Evolutionary conservation across 2,329 filamentous ascomycete genomes (phyloP), one percentile per base, ranked within the genome.

Genomic region (Colletotrichum siamense): DNA sequence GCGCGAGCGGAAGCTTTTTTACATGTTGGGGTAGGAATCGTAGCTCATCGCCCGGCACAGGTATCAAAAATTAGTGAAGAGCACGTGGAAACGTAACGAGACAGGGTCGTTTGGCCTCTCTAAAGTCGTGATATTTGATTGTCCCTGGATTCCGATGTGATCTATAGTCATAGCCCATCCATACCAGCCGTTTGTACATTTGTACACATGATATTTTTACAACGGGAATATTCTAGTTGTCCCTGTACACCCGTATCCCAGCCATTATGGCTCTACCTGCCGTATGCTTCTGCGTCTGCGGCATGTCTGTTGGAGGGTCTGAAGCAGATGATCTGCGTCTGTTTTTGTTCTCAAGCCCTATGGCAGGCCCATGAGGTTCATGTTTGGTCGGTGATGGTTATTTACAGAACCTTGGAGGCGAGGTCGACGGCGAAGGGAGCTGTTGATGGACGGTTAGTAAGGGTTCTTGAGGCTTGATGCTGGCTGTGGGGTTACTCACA

Each of bases 401-500:
- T 78, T 82, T 87, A 88, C 73, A 88, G 85, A 80, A 88, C 81
- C 81, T 85, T 85, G 81, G 86, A 86, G 73, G 87, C 84, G 79
- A 88, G 88, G 77, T 92, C 89, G 81, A 92, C 86, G 78, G 89
- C 87, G 81, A 92, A 92, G 69, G 91, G 91, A 72, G 90, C 91
- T 92, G 69, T 26, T 26, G n/a, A 32, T 22, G 3, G 1, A 52
- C 24, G 15, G n/a, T 68, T 69, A 64, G 64, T 9, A 13, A 44
- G 24, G 12, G 8, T 22, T n/a, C 39, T 8, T 28, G 36, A 13
- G 26, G 49, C 44, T 2, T 30, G 49, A 13, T 28, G 39, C 2
- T 3, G 55, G 44, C 7, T 16, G 16, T 10, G 16, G 24, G 22
- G 49, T n/a, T 10, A 83, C 94, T 73, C 92, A 97, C 95, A 95